phyloP scores from a whole-genome alignment of 2,329 filamentous ascomycete species.

The Anthostomella pinea region DNA sequence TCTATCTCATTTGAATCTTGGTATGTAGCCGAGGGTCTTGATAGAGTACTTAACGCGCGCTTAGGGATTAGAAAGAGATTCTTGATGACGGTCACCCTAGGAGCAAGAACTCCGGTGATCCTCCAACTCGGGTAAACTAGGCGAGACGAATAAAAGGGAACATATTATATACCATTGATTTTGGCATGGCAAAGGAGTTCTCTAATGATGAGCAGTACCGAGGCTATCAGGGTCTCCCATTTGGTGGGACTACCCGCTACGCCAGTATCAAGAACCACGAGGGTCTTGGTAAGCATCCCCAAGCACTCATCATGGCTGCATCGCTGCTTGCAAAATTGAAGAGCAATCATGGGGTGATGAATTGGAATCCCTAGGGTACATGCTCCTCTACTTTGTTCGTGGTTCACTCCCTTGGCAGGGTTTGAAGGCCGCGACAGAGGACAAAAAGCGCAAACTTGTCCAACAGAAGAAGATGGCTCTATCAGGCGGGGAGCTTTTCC shows the following conservation, averaged over 20 bases:
- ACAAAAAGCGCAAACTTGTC: constrained; percentile 69
- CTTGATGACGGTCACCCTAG: no score
- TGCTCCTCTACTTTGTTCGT: constrained; percentile 76
- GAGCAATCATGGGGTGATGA: constrained; percentile 71
- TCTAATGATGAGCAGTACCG: constrained; percentile 1
- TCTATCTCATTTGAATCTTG: no score
- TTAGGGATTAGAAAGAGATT: no score
- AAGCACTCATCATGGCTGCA: constrained; percentile 1
- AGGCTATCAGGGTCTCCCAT: constrained; percentile 1
- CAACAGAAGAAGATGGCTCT: constrained; percentile 80
- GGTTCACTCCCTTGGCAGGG: constrained; percentile 73
- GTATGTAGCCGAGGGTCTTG: no score
- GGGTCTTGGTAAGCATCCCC: constrained; percentile 10
- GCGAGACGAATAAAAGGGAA: no score
- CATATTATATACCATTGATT: constrained; percentile 26
- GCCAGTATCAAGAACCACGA: constrained; percentile 13
- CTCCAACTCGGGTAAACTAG: no score
- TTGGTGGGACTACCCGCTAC: constrained; percentile 6
- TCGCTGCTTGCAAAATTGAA: constrained; percentile 24
- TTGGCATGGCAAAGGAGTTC: constrained; percentile 25
- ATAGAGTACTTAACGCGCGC: no score
- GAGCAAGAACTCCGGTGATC: no score
- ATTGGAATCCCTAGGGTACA: constrained; percentile 71
- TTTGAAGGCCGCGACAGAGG: constrained; percentile 69
- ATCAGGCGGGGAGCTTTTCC: constrained; percentile 69